Evolutionary conservation across 106 monocot genomes (phyloP), one percentile per base, ranked within the genome.

Genomic region (Dendrobium huoshanense): DNA sequence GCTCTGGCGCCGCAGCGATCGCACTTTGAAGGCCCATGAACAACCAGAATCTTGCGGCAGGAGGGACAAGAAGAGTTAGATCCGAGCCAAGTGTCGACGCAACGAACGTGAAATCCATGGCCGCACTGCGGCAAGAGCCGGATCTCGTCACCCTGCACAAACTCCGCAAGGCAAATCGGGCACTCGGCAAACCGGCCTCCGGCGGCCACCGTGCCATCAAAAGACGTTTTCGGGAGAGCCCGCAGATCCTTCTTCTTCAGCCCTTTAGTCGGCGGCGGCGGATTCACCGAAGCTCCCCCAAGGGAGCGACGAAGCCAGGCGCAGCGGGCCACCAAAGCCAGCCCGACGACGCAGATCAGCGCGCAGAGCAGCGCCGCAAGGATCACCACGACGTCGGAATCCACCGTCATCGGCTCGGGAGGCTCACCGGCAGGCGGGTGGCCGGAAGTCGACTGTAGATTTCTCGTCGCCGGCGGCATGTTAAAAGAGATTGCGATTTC

Each of bases 291-390:
- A 11, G 64, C 22, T 24, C 41, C 55, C 58, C 20, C 55, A 45
- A 67, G 37, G 8, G 78, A 33, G 29, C 78, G 55, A 17, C 78
- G 81, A 7, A 85, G 33, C 81, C 85, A 85, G 70, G 81, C 81
- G 72, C 85, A 81, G 78, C 85, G 85, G 5, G 85, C 85, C 45
- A 81, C 81, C 22, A 85, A 81, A 81, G 78, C 78, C 15, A 85
- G 78, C 19, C 85, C 78, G 37, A 85, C 55, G 48, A 81, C 78
- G 85, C 81, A 85, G 77, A 85, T 81, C 20, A 85, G 81, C 37
- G 85, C 81, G 74, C 85, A 85, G 73, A 85, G 77, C 2, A 85
- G 81, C 59, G 85, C 81, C 9, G 81, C 78, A 9, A 81, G 81
- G 64, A 85, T 77, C 19, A 85, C 85, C 9, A 81, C 85, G 20